Conservation (phyloP, 768 basidiomycete genomes). For the Candolleomyces eurysporus region DNA sequence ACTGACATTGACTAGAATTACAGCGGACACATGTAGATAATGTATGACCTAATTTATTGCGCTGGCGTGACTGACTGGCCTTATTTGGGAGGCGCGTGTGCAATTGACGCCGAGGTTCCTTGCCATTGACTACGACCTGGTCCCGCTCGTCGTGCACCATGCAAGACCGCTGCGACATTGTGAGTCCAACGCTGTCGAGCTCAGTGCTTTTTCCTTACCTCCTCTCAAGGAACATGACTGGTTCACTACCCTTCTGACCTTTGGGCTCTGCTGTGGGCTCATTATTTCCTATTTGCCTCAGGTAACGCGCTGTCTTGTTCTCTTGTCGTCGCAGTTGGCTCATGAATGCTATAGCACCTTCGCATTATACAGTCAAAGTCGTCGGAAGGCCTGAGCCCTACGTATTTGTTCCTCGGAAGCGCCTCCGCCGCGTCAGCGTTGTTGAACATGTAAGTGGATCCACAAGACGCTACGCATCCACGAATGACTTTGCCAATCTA, state of each 20-base stretch:
- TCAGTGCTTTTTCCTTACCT: neutral
- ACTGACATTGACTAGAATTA: no score
- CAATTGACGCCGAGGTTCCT: neutral
- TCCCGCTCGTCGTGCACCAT: neutral
- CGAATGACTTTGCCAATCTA: slow-evolving; percentile 23
- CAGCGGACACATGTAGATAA: no score
- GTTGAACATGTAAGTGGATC: slow-evolving; percentile 71
- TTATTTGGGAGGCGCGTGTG: neutral
- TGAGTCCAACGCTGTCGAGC: neutral
- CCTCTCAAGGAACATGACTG: slow-evolving; percentile 64
- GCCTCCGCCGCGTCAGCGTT: slow-evolving; percentile 80
- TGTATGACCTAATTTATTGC: no score
- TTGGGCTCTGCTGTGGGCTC: slow-evolving; percentile 67
- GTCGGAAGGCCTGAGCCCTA: slow-evolving; percentile 88
- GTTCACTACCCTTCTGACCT: slow-evolving; percentile 62
- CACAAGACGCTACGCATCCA: neutral
- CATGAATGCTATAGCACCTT: slow-evolving; percentile 51
- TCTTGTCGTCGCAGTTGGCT: neutral
- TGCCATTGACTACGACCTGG: slow-evolving; percentile 1
- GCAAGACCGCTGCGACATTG: slow-evolving; percentile 2
- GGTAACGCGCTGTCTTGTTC: slow-evolving; percentile 34
- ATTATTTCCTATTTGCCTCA: slow-evolving; percentile 84
- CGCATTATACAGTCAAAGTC: slow-evolving; percentile 77
- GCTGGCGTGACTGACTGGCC: neutral
- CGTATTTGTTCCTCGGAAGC: slow-evolving; percentile 87